Percentiles rank a stretch among this genome's conserved stretches.
phyloP scores from a whole-genome alignment of 169 alveolate species.

The Pseudocohnilembus persalinus region DNA sequence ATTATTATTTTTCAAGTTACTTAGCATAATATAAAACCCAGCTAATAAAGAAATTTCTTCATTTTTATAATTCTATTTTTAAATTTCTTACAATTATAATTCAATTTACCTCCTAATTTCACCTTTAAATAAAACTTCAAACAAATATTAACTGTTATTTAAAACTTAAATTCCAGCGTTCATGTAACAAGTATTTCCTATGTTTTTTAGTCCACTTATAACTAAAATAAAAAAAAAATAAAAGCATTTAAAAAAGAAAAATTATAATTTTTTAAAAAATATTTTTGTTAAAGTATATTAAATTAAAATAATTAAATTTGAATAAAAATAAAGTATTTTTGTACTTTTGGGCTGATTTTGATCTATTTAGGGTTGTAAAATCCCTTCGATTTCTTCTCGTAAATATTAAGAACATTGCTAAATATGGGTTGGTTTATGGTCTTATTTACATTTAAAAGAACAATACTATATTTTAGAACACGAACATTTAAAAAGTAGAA shows the following conservation, averaged over 20 bases:
- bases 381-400: background rate
- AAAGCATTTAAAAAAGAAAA: too few relatives aligned
- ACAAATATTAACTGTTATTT: background rate
- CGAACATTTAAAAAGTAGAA: too few relatives aligned
- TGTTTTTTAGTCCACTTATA: conserved; percentile 15
- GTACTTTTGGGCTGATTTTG: too few relatives aligned
- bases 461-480: background rate
- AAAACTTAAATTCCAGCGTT: conserved; percentile 20
- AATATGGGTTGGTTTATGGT: background rate
- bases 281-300: too few relatives aligned
- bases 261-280: too few relatives aligned
- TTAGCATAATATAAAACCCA: background rate
- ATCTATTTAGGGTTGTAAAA: background rate
- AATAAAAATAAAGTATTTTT: too few relatives aligned
- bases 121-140: background rate
- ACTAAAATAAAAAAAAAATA: too few relatives aligned
- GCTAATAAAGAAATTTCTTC: background rate
- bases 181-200: conserved; percentile 37
- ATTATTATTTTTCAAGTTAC: background rate
- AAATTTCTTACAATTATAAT: too few relatives aligned
- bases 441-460: background rate
- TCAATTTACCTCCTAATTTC: too few relatives aligned
- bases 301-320: too few relatives aligned
- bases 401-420: background rate
- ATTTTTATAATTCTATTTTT: too few relatives aligned